Conservation (phyloP, 2,329 filamentous ascomycete genomes). For the Ceratocystis harringtonii region DNA sequence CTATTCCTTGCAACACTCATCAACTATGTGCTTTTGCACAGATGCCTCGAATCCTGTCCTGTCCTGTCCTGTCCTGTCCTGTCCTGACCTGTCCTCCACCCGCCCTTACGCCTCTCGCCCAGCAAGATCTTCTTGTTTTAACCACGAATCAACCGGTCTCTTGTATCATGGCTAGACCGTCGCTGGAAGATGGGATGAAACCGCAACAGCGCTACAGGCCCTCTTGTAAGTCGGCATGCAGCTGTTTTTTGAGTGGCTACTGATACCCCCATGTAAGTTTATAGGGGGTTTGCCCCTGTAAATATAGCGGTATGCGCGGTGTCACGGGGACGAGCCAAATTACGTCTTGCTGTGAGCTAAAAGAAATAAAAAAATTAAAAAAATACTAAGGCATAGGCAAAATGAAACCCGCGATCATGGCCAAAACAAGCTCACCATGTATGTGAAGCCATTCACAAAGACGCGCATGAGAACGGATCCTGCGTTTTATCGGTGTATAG, state of each 20-base stretch:
- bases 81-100: not conserved
- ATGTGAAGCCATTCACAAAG: not conserved
- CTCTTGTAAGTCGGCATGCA: not conserved
- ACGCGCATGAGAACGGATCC: not conserved
- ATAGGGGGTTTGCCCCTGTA: not conserved
- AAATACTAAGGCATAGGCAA: not conserved
- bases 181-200: not conserved
- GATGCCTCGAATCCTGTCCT: not conserved
- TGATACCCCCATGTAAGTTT: too few species aligned
- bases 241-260: not conserved
- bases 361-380: not conserved
- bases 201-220: not conserved
- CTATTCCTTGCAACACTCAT: not conserved
- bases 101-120: not conserved
- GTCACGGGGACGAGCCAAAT: constrained; percentile 7
- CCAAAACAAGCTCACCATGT: not conserved
- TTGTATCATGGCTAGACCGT: not conserved
- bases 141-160: not conserved
- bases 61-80: not conserved
- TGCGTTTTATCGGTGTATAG: not conserved
- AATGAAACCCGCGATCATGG: not conserved
- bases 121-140: not conserved
- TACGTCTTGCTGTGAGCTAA: constrained; percentile 14
- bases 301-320: not conserved
- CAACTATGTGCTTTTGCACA: not conserved